phyloP scores from a whole-genome alignment of 148 eudicot species.

The Fagopyrum homotropicum region DNA sequence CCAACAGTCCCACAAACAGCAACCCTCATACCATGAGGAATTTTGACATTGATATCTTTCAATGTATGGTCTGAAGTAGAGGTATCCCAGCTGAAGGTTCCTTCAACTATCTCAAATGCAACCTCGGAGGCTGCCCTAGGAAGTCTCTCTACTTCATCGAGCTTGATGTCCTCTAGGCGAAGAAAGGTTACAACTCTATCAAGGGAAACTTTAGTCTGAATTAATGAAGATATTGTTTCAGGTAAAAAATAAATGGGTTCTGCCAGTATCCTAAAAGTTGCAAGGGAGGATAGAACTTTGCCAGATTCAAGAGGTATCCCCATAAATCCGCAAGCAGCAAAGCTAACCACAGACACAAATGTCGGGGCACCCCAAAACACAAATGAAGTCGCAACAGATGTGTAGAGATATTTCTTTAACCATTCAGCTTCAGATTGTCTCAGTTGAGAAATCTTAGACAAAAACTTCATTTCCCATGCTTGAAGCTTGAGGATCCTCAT shows the following conservation, averaged over 20 bases:
- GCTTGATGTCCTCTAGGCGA: constrained; percentile 35
- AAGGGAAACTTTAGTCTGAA: constrained; percentile 51
- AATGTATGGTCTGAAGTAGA: constrained; percentile 16
- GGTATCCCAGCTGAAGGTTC: constrained; percentile 42
- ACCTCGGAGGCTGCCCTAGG: constrained; percentile 27
- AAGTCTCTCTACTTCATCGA: constrained; percentile 27
- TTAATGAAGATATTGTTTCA: constrained; percentile 33
- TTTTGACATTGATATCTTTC: constrained; percentile 29
- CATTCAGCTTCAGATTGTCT: constrained; percentile 31
- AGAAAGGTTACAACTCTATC: constrained; percentile 45
- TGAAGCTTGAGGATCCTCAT: constrained; percentile 46
- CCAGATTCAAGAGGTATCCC: constrained; percentile 46
- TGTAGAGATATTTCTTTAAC: constrained; percentile 30
- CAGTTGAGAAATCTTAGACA: constrained; percentile 31
- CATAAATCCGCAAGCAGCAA: constrained; percentile 28
- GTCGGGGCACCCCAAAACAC: constrained; percentile 36
- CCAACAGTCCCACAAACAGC: constrained; percentile 48
- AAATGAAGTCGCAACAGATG: constrained; percentile 25
- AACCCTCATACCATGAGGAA: constrained; percentile 27
- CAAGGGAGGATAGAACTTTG: constrained; percentile 40
- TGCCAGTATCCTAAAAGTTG: constrained; percentile 42
- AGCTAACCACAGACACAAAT: constrained; percentile 33
- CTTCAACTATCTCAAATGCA: constrained; percentile 35
- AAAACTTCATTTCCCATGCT: constrained; percentile 47
- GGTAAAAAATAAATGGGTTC: constrained; percentile 43